A percentile compares a stretch with the other conserved stretches of the same genome.
Evolutionary conservation across 2,329 filamentous ascomycete genomes (phyloP).

Genomic region (Apiospora saccharicola): DNA sequence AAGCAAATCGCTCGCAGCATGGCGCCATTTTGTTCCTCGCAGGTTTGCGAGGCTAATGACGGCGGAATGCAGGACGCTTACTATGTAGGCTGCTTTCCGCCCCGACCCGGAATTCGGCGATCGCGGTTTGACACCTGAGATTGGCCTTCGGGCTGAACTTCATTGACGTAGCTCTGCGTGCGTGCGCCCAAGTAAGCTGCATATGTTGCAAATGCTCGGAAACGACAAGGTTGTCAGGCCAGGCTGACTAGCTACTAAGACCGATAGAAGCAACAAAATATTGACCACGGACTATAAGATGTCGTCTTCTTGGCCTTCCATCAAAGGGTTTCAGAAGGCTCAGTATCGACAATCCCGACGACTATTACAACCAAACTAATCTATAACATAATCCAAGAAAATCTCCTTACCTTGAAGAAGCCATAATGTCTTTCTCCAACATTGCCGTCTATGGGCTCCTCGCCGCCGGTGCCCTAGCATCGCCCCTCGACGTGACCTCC

Average conservation of each 20-base stretch:
- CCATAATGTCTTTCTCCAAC: background rate
- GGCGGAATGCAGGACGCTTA: background rate
- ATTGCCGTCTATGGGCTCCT: background rate
- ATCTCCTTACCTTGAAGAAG: background rate
- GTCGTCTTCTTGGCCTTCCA: background rate
- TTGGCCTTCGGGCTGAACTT: background rate
- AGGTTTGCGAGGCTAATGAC: background rate
- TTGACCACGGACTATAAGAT: background rate
- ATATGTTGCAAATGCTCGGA: background rate
- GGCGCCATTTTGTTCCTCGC: background rate
- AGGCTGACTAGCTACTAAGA: background rate
- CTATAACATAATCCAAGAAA: background rate
- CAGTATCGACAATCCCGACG: background rate
- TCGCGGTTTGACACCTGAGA: background rate
- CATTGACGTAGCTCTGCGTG: background rate
- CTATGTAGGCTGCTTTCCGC: background rate
- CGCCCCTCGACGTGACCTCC: background rate
- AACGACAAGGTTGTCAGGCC: background rate
- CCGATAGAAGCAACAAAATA: too few relatives aligned
- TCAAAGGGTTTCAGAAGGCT: background rate
- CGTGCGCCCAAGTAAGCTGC: background rate
- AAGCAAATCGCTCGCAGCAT: background rate
- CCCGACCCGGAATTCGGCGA: background rate
- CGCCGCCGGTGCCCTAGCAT: background rate
- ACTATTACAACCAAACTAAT: background rate